Evolutionary conservation across 1,139 yeast genomes (phyloP), one percentile per base, ranked within the genome.

Genomic region (Taiozyma sp.): DNA sequence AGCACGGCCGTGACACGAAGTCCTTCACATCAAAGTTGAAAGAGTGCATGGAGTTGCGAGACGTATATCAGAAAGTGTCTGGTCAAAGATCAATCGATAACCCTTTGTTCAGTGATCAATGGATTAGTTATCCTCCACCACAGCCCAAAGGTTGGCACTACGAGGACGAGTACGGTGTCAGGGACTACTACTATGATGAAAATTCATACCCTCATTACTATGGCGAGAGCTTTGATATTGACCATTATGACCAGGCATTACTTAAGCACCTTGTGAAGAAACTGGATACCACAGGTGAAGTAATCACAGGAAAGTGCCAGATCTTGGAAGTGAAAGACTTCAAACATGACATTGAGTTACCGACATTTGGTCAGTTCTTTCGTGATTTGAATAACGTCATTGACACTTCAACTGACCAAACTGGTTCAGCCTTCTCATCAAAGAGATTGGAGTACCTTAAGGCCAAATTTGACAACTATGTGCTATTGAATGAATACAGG

Each of bases 81-180:
- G 22, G 44, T 5, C 65, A 62, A 43, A 46, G 59, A 12, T 51
- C 57, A 6, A 29, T 52, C 12, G 60, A 57, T 29, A 61, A 62
- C 45, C 65, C 65, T 1, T 16, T 57, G 12, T 56, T 58, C 46
- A 40, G 38, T 29, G 49, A 51, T 1, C 32, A 42, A 2, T 61
- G 65, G 64, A 43, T 47, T n/a, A 57, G 57, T 14, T 62, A 55
- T 40, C 65, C 65, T 1, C 52, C 52, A 9, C 57, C 60, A 22
- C 58, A 54, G 28, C 58, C 58, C 1, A 62, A 57, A 48, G 61
- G 60, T 0, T 62, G 65, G 65, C 65, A 62, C 50, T 62, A 61
- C 43, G 56, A 55, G 22, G 65, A 61, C 42, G 63, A 60, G 40
- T 61, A 60, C 50, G 65, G 65, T 3, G 40, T 51, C 7, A 49